Evolutionary conservation across 495 filamentous ascomycete species (phyloP), one percentile per base, ranked within the genome.

Genomic region (Penicillium macrosclerotiorum): DNA sequence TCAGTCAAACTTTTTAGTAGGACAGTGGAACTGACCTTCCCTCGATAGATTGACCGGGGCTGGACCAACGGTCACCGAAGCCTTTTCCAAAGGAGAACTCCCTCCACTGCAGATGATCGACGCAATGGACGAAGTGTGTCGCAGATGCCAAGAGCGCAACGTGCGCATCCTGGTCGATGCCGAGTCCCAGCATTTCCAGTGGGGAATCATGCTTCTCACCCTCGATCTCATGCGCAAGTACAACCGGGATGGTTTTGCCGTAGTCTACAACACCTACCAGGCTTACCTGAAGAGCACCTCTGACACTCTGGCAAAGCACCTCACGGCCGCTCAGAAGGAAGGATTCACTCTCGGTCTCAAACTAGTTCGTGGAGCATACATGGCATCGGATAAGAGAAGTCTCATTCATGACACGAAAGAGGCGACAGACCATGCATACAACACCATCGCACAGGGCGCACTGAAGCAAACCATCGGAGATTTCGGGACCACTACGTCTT

Each of bases 361-460:
- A 62, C 74, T 96, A 0, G 91, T 96, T 3, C 77, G 91, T 13
- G 91, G 91, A 11, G 91, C 91, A 2, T 96, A 96, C 61, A 72
- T 96, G 8, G 77, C 75, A n/a, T 75, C 76, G 2, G 91, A 96
- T 60, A 82, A 88, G 0, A 67, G 87, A 2, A 67, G 84, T 16
- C 66, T 89, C 17, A 87, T 95, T 49, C 82, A 86, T 55, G 81
- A 84, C 33, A 88, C 80, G 27, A 92, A 91, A 63, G 78, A 78
- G 33, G 78, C 85, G n/a, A 96, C 91, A 4, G 81, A 81, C 52
- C 47, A 56, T 5, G 69, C 69, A 4, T 89, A 84, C 57, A 72
- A 87, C 42, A 57, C 52, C 2, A 74, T 84, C 37, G 69, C 76
- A 4, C 75, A 75, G 26, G 70, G 64, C n/a, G 57, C 64, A 5